Evolutionary conservation across 2,329 filamentous ascomycete genomes (phyloP).

Genomic region (Fusarium pininemorale): DNA sequence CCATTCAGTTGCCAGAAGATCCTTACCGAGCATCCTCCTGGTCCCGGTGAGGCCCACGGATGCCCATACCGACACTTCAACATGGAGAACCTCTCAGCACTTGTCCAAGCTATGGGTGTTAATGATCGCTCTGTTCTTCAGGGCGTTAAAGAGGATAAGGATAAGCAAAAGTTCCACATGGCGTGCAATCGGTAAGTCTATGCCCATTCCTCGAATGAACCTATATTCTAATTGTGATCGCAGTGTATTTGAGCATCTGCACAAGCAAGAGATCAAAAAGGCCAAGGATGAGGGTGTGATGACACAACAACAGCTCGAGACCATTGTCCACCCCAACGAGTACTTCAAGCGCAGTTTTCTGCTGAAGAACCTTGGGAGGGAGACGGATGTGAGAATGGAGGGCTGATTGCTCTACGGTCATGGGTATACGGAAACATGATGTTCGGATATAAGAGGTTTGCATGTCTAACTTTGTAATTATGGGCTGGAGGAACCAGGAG

Average conservation of each 20-base stretch:
- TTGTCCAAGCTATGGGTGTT: conserved; percentile 83
- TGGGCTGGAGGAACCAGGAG: conserved; percentile 26
- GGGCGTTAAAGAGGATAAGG: conserved; percentile 88
- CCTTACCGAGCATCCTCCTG: conserved; percentile 85
- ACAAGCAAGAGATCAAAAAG: conserved; percentile 80
- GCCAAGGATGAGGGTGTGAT: conserved; percentile 79
- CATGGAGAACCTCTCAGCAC: conserved; percentile 80
- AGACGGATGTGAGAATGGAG: conserved; percentile 67
- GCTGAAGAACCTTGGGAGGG: conserved; percentile 78
- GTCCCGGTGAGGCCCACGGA: conserved; percentile 89
- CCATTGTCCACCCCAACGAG: conserved; percentile 95
- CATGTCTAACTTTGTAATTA: conserved; percentile 11
- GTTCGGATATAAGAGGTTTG: conserved; percentile 18
- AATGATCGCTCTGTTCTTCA: conserved; percentile 79
- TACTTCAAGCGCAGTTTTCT: conserved; percentile 97
- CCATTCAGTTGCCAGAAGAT: conserved; percentile 97
- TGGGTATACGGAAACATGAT: conserved; percentile 28
- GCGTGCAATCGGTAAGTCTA: conserved; percentile 82
- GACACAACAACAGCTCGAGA: conserved; percentile 83
- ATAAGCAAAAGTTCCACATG: conserved; percentile 89
- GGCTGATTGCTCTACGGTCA: conserved; percentile 46
- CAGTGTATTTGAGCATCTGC: conserved; percentile 86
- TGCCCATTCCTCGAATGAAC: not conserved
- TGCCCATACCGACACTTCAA: conserved; percentile 96
- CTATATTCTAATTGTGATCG: not conserved